A percentile compares a stretch with the other conserved stretches of the same genome.
Evolutionary conservation across 768 basidiomycete genomes (phyloP).

Genomic region (Suillus decipiens): DNA sequence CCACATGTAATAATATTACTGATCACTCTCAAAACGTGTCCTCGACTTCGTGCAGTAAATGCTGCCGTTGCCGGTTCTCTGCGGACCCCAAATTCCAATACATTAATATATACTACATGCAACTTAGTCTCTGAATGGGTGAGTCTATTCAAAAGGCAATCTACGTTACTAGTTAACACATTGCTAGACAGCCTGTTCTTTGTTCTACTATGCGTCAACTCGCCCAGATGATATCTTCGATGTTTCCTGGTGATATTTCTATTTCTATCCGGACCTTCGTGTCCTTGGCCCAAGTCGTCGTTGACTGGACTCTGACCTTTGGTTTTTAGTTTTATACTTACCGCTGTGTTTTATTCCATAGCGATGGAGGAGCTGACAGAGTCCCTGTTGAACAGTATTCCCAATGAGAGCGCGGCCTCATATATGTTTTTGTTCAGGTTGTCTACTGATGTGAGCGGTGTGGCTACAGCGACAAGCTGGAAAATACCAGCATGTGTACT

Average conservation of each 20-base stretch:
- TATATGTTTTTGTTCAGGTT: not conserved
- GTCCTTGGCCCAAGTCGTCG: not conserved
- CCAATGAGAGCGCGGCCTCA: not conserved
- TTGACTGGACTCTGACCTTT: not conserved
- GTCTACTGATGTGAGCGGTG: not conserved
- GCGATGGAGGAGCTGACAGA: not conserved
- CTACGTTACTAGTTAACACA: not conserved
- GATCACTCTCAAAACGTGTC: constrained; percentile 49
- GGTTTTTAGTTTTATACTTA: not conserved
- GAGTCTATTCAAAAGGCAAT: constrained; percentile 5
- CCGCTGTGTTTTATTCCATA: not conserved
- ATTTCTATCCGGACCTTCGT: not conserved
- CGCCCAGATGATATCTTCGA: constrained; percentile 28
- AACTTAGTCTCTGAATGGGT: constrained; percentile 37
- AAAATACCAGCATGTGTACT: not conserved
- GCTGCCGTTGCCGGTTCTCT: not conserved
- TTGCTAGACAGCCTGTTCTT: not conserved
- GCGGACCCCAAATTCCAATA: not conserved
- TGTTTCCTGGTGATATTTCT: not conserved
- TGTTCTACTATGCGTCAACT: constrained; percentile 49
- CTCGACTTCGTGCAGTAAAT: constrained; percentile 27
- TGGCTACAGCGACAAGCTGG: not conserved
- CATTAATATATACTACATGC: constrained; percentile 39
- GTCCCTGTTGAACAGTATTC: not conserved
- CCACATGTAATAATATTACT: constrained; percentile 34